Conservation (phyloP, 345 rosid genomes). For the Eucalyptus viminalis region DNA sequence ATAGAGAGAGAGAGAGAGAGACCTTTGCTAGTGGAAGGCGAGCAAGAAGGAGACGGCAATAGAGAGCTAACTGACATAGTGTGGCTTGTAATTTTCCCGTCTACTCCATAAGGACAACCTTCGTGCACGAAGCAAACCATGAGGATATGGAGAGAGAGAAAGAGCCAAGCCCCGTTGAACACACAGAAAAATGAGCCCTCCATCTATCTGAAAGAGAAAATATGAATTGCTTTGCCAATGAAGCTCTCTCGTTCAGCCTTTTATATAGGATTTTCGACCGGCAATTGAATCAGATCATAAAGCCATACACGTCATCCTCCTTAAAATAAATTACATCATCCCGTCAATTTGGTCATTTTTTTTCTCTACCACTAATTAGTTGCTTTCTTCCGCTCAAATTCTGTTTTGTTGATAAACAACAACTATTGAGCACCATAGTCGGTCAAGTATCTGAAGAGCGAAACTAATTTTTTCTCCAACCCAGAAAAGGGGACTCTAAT, state of each 20-base stretch:
- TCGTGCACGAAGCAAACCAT: background rate
- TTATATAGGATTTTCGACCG: background rate
- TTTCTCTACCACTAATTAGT: background rate
- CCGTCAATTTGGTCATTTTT: too few relatives aligned
- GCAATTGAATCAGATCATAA: background rate
- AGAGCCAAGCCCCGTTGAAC: background rate
- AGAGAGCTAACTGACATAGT: too few relatives aligned
- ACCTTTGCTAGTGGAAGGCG: too few relatives aligned
- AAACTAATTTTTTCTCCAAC: background rate
- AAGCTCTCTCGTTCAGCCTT: background rate
- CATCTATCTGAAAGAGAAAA: background rate
- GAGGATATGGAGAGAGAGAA: background rate
- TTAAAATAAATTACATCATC: background rate
- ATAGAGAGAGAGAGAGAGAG: too few relatives aligned
- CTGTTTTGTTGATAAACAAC: background rate
- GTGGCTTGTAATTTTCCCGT: background rate
- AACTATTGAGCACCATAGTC: background rate
- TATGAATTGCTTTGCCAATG: background rate
- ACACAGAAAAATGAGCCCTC: background rate
- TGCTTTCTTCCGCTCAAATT: background rate
- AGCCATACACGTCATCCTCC: background rate
- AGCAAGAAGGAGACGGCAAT: too few relatives aligned
- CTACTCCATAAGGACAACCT: background rate
- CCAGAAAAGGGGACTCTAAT: background rate
- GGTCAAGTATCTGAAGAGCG: background rate